A percentile compares a stretch with the other conserved stretches of the same genome.
Evolutionary conservation across 2,329 filamentous ascomycete genomes (phyloP).

Genomic region (Mycosphaerella sp.): DNA sequence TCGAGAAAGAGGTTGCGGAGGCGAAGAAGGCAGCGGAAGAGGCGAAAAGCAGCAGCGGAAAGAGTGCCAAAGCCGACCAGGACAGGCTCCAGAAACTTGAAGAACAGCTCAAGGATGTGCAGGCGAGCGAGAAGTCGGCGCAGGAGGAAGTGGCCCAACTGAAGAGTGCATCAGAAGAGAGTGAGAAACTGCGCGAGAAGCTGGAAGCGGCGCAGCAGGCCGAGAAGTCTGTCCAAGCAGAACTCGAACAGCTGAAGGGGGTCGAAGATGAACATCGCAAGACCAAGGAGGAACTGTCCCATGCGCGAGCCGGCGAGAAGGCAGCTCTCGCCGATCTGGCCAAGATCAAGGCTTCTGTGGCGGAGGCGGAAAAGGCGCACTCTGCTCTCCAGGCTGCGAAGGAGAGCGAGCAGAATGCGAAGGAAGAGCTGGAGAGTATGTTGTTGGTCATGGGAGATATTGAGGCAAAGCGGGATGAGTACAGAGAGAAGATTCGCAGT

Average conservation of each 20-base stretch:
- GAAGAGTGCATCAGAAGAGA: conserved; percentile 6
- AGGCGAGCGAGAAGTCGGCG: conserved; percentile 12
- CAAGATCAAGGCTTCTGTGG: conserved; percentile 4
- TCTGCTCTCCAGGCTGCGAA: conserved; percentile 15
- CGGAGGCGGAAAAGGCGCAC: conserved; percentile 12
- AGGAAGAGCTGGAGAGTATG: conserved; percentile 25
- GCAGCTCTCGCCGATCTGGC: conserved; percentile 5
- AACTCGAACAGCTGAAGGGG: conserved; percentile 12
- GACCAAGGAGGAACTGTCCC: conserved; percentile 5
- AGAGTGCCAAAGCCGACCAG: conserved; percentile 3
- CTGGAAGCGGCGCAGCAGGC: conserved; percentile 6
- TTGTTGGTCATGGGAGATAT: conserved; percentile 45
- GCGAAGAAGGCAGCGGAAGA: conserved; percentile 11
- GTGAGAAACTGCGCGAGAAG: conserved; percentile 10
- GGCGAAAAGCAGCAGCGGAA: conserved; percentile 1
- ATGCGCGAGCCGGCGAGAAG: neutral
- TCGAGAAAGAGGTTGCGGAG: conserved; percentile 13
- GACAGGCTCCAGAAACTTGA: conserved; percentile 13
- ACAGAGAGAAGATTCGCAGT: conserved; percentile 26
- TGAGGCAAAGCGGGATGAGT: conserved; percentile 38
- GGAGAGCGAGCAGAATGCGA: conserved; percentile 14
- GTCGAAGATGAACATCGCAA: conserved; percentile 10
- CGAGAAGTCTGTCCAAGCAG: conserved; percentile 12
- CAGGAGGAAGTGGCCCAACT: conserved; percentile 10
- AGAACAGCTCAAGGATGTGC: conserved; percentile 9